Conservation (phyloP, 306 rosid species). For the Ormosia semicastrata region DNA sequence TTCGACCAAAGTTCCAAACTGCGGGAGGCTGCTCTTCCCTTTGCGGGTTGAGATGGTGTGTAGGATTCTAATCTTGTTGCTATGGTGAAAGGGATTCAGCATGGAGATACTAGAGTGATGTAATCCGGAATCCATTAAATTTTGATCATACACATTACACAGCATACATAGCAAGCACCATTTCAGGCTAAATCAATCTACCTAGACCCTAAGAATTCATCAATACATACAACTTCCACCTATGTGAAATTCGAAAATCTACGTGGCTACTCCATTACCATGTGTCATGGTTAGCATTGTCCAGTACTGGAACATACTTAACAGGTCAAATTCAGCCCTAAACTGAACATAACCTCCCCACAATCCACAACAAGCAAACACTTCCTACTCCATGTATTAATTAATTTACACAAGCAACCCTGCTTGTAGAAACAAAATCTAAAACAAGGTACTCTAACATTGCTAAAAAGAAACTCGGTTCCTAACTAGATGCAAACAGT, state of each 20-base stretch:
- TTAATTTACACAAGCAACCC: conserved; percentile 55
- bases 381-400: conserved; percentile 34
- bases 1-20: not conserved
- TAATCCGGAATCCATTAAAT: conserved; percentile 27
- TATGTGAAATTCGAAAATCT: conserved; percentile 13
- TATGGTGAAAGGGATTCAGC: not conserved
- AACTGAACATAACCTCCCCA: conserved; percentile 60
- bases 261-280: conserved; percentile 28
- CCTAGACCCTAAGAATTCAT: conserved; percentile 38
- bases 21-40: not conserved
- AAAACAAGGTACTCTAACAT: conserved; percentile 33
- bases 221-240: conserved; percentile 27
- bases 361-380: conserved; percentile 51
- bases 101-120: not conserved
- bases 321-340: conserved; percentile 70
- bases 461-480: conserved; percentile 12
- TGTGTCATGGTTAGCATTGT: conserved; percentile 31
- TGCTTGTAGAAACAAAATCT: conserved; percentile 43
- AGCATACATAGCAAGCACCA: conserved; percentile 32
- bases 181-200: conserved; percentile 22
- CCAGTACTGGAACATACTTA: conserved; percentile 27
- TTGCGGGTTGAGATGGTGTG: not conserved
- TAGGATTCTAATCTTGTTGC: not conserved
- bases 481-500: conserved; percentile 41
- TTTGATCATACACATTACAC: conserved; percentile 23